Evolutionary conservation across 2,329 filamentous ascomycete species (phyloP), one percentile per base, ranked within the genome.

Genomic region (Penicillium sp.): DNA sequence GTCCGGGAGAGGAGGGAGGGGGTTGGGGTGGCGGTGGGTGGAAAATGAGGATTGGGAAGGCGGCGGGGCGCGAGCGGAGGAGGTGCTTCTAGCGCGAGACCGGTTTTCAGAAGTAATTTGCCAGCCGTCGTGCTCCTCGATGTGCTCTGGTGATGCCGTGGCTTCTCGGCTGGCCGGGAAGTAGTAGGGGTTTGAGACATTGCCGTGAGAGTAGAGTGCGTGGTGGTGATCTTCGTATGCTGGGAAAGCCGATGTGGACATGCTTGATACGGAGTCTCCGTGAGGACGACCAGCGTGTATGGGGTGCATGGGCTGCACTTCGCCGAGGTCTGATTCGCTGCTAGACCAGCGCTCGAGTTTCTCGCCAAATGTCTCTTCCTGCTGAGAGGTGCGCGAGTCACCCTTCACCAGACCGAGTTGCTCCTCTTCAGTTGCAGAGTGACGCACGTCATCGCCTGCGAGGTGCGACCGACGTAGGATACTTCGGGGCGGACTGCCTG

Each of bases 361-460:
- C 41, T 67, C 66, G 18, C 63, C 52, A 11, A 55, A 31, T 11
- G 50, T 49, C 40, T 61, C 59, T 32, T 65, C 60, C 1, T 48
- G 39, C 4, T 47, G 47, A 1, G 38, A 27, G 14, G 39, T 40
- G 6, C 54, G 60, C 6, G 74, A 76, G 61, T 89, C 85, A 22
- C 86, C 85, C 57, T 85, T 85, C n/a, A 95, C 89, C 4, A 95
- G 77, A 0, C 89, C 89, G 6, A 91, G 68, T 14, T 81, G 76
- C 69, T 95, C 89, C 69, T 95, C 89, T 64, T 95, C 89, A 0
- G 86, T 90, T 1, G 80, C 80, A 36, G 74, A 74, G 55, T 77
- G 79, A 26, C 37, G 53, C 24, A 47, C 26, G 26, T 54, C 52
- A 4, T 41, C 47, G 37, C 39, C 51, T 5, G 44, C 18, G 16